Conservation (phyloP, 495 filamentous ascomycete species). For the Friedmanniomyces simplex region DNA sequence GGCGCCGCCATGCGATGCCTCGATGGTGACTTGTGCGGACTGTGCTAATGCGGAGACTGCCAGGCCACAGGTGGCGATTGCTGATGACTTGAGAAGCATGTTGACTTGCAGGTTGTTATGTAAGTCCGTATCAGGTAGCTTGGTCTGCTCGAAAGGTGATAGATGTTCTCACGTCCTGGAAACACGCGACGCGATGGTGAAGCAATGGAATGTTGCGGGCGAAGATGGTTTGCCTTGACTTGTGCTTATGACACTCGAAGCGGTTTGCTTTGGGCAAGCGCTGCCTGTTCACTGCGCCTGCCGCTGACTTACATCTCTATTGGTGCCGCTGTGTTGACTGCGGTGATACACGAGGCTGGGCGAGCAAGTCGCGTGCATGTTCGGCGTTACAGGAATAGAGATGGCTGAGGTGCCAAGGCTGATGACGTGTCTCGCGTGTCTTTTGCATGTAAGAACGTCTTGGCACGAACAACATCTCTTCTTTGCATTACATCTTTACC, state of each 20-base stretch:
- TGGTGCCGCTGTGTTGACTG: background rate
- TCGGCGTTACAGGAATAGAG: background rate
- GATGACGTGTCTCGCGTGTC: background rate
- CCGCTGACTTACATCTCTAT: background rate
- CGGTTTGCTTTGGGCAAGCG: background rate
- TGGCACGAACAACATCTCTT: too few species aligned
- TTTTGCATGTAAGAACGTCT: too few species aligned
- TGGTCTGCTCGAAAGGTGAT: background rate
- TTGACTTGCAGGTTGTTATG: background rate
- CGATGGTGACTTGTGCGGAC: conserved; percentile 5
- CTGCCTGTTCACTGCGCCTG: background rate
- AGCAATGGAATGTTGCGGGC: background rate
- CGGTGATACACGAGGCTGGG: background rate
- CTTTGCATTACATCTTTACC: too few species aligned
- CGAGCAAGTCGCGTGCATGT: background rate
- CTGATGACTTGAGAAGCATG: background rate
- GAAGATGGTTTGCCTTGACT: too few species aligned
- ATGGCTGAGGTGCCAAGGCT: background rate
- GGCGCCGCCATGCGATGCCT: conserved; percentile 16
- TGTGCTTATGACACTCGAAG: too few species aligned
- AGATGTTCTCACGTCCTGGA: too few species aligned
- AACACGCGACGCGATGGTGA: background rate
- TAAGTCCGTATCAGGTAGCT: background rate
- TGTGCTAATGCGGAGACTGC: background rate
- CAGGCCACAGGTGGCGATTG: background rate